These are phyloP conservation scores for Elsinoe necatrix DNA, from an alignment of 2,329 filamentous ascomycete genomes.

Conservation along the genomic window DNA sequence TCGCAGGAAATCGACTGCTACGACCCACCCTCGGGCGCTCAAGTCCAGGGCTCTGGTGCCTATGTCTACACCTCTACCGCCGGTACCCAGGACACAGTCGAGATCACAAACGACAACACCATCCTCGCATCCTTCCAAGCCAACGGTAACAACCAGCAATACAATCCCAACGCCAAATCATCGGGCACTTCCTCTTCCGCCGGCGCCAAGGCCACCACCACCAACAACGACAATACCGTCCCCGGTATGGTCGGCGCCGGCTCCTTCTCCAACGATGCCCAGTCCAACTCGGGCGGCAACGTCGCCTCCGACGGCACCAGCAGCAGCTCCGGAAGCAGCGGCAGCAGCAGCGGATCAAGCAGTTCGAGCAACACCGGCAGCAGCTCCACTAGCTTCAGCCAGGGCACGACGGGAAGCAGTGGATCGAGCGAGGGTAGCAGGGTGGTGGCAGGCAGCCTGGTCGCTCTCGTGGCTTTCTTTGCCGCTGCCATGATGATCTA, in stretches of 20 bases:
- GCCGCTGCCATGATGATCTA: slow-evolving; percentile 30
- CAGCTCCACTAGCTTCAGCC: slow-evolving; percentile 21
- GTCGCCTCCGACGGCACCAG: slow-evolving; percentile 19
- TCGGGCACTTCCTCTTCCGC: slow-evolving; percentile 23
- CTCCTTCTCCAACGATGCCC: slow-evolving; percentile 22
- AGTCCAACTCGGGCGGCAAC: slow-evolving; percentile 26
- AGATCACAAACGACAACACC: slow-evolving; percentile 65
- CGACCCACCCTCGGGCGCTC: slow-evolving; percentile 64
- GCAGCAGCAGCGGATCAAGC: slow-evolving; percentile 14
- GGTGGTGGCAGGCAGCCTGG: slow-evolving; percentile 30
- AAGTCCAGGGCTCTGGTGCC: slow-evolving; percentile 46
- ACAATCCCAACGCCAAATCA: slow-evolving; percentile 33
- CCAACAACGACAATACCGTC: slow-evolving; percentile 38
- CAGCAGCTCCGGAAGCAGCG: slow-evolving; percentile 18
- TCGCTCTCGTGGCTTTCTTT: slow-evolving; percentile 32
- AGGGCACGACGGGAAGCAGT: slow-evolving; percentile 24
- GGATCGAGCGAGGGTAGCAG: slow-evolving; percentile 24
- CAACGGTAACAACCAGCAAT: slow-evolving; percentile 64
- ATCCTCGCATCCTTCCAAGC: slow-evolving; percentile 69
- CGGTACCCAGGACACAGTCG: slow-evolving; percentile 68
- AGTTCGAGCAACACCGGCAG: slow-evolving; percentile 18
- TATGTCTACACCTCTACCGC: slow-evolving; percentile 64
- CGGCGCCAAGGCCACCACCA: slow-evolving; percentile 24
- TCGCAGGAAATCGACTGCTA: slow-evolving; percentile 65
- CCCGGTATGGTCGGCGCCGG: slow-evolving; percentile 48